phyloP scores from a whole-genome alignment of 1,284 basidiomycete genomes.

The Ustilago nuda region DNA sequence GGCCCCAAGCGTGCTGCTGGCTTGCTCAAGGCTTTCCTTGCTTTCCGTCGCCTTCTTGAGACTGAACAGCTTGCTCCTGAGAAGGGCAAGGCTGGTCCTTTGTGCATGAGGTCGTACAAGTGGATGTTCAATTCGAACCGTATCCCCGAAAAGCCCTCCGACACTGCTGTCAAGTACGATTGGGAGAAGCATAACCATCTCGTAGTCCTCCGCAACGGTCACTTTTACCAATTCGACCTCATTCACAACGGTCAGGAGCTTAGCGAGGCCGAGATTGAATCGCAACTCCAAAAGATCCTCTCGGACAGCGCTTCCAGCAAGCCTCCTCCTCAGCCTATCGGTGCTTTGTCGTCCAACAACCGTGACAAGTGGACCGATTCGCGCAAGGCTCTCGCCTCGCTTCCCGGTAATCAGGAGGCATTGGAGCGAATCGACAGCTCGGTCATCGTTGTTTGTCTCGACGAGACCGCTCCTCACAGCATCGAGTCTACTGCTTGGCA shows the following conservation, averaged over 20 bases:
- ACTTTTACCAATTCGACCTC: constrained; percentile 82
- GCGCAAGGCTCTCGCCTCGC: constrained; percentile 73
- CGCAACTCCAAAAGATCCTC: constrained; percentile 84
- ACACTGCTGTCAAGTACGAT: constrained; percentile 86
- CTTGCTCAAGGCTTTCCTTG: constrained; percentile 66
- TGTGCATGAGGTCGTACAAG: constrained; percentile 96
- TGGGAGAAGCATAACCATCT: constrained; percentile 83
- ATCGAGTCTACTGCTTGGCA: constrained; percentile 78
- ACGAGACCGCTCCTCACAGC: constrained; percentile 82
- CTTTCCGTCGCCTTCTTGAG: constrained; percentile 64
- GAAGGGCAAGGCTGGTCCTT: constrained; percentile 81
- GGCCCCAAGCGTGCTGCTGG: constrained; percentile 61
- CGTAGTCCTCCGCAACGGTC: constrained; percentile 89
- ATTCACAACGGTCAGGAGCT: constrained; percentile 75
- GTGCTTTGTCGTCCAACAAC: constrained; percentile 87
- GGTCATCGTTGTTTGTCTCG: constrained; percentile 87
- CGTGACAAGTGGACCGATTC: constrained; percentile 90
- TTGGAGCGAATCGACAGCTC: constrained; percentile 89
- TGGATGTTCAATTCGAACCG: constrained; percentile 96
- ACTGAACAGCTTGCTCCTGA: constrained; percentile 85
- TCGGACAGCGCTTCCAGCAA: constrained; percentile 76
- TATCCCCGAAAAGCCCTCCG: constrained; percentile 84
- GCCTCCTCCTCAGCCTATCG: constrained; percentile 76
- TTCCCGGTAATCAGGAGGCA: constrained; percentile 76
- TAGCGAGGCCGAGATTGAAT: constrained; percentile 82